Conservation (phyloP, 2,329 filamentous ascomycete species). For the Diaporthe vaccinii region DNA sequence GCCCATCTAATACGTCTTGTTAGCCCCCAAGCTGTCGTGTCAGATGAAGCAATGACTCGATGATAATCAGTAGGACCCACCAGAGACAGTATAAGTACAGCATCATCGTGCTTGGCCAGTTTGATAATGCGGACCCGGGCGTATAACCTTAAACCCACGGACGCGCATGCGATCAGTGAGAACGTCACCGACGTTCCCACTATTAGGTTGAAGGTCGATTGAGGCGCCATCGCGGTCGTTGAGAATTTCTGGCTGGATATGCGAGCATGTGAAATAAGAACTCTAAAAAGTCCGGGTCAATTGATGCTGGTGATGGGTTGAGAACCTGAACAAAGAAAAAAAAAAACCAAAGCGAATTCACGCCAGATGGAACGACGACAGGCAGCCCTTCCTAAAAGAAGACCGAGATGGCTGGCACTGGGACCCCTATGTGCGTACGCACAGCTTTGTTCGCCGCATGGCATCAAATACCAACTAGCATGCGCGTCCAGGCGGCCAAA, state of each 20-base stretch:
- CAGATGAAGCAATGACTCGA: background rate
- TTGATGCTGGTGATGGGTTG: background rate
- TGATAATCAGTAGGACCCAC: background rate
- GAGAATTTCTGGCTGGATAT: background rate
- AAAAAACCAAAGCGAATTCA: background rate
- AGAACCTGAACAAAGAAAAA: background rate
- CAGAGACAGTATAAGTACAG: conserved; percentile 2
- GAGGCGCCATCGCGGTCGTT: background rate
- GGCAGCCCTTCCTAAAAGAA: background rate
- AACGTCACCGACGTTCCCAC: conserved; percentile 11
- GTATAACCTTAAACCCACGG: conserved; percentile 32
- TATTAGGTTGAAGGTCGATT: background rate
- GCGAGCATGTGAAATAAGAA: background rate
- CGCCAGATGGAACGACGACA: background rate
- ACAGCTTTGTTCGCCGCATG: background rate
- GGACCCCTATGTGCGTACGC: background rate
- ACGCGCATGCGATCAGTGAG: conserved; percentile 4
- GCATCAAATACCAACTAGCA: background rate
- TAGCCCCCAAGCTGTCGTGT: background rate
- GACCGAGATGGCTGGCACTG: background rate
- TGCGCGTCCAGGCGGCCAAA: background rate
- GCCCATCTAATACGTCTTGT: background rate
- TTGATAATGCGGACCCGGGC: conserved; percentile 19
- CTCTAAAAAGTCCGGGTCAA: background rate
- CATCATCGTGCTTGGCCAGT: conserved; percentile 13